phyloP scores from a whole-genome alignment of 2,329 filamentous ascomycete species.

The Achaetomium macrosporum region DNA sequence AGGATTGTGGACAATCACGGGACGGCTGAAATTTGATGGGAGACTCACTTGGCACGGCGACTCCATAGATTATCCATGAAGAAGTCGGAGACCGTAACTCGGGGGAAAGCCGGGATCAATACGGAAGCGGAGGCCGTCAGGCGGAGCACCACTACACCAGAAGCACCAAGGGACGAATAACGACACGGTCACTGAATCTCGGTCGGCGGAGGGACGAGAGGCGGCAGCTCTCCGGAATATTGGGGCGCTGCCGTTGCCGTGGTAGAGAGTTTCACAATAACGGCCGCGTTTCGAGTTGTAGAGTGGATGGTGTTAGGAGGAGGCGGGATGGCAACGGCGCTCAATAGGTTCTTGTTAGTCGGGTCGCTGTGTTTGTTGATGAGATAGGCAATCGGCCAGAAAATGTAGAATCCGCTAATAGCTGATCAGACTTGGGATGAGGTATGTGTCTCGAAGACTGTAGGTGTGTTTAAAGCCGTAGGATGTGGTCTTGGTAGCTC shows the following conservation, averaged over 20 bases:
- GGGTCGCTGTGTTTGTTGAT: constrained; percentile 5
- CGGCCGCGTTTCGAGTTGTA: background rate
- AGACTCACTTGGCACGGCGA: constrained; percentile 71
- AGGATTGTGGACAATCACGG: constrained; percentile 3
- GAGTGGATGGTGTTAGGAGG: constrained; percentile 18
- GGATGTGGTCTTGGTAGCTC: constrained; percentile 16
- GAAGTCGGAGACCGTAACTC: constrained; percentile 27
- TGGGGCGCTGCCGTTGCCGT: constrained; percentile 6
- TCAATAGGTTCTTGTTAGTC: constrained; percentile 7
- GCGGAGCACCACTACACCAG: constrained; percentile 14
- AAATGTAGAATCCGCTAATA: constrained; percentile 9
- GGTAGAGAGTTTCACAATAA: background rate
- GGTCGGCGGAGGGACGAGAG: constrained; percentile 3
- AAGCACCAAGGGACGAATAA: constrained; percentile 12
- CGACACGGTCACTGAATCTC: constrained; percentile 2
- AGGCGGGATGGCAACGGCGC: constrained; percentile 6
- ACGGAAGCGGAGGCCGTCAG: constrained; percentile 9
- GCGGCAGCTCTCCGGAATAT: constrained; percentile 4
- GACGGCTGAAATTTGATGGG: background rate
- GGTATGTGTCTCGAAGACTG: background rate
- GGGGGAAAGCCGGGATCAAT: constrained; percentile 13
- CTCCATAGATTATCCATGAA: constrained; percentile 67
- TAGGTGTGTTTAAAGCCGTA: constrained; percentile 16
- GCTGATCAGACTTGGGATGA: constrained; percentile 8
- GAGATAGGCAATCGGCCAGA: constrained; percentile 3